Evolutionary conservation across 441 rosid species (phyloP), one percentile per base, ranked within the genome.

Genomic region (Pelargonium fulgidum): DNA sequence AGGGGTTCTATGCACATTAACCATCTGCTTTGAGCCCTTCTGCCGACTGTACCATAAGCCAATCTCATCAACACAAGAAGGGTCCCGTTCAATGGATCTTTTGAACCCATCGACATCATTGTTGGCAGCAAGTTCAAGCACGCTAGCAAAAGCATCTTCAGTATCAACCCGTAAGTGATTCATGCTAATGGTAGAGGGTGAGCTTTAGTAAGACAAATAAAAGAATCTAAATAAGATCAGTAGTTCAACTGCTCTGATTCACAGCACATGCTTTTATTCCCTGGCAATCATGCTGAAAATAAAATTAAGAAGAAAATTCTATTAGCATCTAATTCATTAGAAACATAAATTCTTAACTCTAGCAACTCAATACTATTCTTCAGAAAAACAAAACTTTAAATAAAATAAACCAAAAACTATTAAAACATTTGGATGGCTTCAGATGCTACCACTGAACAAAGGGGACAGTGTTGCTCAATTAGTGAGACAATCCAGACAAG

Each of bases 81-180:
- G 86, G 69, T 88, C 86, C 20, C 75, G 79, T 42, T 85, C 87
- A 12, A 86, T 78, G 0, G 79, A 81, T 19, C 79, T 68, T 42
- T 71, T 84, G 9, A 86, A 81, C 41, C 83, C 89, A 68, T 86
- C 89, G 0, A 77, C 73, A 64, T 88, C 89, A 74, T 88, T 85
- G 76, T 86, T 84, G 22, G 93, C 89, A 22, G 90, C 93, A 10
- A 85, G 86, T 81, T 88, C 93, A 56, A 88, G 91, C 77, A 88
- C 75, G 78, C 89, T 85, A 4, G 86, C 86, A 69, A 85, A 86
- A 47, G 85, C 68, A 69, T 88, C 89, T 74, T 86, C 90, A 68
- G 93, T 88, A 66, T 83, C 85, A 41, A 86, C 78, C 50, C 82
- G 80, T 36, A 88, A 76, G 80, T 82, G 89, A 81, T 84, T 86